Percentiles rank a stretch among this genome's conserved stretches.
Evolutionary conservation across 1,139 yeast species (phyloP).

Genomic region (Citeromyces siamensis): DNA sequence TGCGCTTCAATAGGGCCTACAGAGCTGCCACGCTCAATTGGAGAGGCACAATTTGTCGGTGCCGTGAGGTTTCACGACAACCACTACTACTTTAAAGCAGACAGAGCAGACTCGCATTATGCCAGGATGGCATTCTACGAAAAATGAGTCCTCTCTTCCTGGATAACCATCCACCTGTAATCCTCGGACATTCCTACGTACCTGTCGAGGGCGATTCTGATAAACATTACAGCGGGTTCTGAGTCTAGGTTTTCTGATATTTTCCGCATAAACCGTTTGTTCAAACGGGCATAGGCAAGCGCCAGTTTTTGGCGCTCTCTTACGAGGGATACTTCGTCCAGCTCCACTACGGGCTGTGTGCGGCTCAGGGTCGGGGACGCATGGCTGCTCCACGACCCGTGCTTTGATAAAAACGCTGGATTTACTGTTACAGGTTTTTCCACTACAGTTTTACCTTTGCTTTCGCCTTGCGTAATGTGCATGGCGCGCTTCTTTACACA

Average conservation of each 20-base stretch:
- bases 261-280: conserved; percentile 3
- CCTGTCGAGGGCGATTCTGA: conserved; percentile 5
- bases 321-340: not conserved
- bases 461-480: too few relatives aligned
- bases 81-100: conserved; percentile 1
- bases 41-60: not conserved
- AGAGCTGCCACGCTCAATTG: not conserved
- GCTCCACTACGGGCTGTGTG: not conserved
- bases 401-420: too few relatives aligned
- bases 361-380: too few relatives aligned
- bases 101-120: not conserved
- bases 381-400: too few relatives aligned
- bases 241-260: conserved; percentile 4
- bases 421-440: too few relatives aligned
- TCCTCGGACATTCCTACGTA: conserved; percentile 5
- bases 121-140: conserved; percentile 1
- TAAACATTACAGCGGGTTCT: conserved; percentile 1
- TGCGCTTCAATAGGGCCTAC: too few relatives aligned
- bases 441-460: too few relatives aligned
- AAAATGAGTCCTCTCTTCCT: conserved; percentile 1
- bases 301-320: not conserved
- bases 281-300: not conserved
- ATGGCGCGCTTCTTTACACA: too few relatives aligned
- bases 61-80: not conserved
- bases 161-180: conserved; percentile 4